A percentile compares a stretch with the other conserved stretches of the same genome.
phyloP scores from a whole-genome alignment of 305 asterid species.

The Withania somnifera region DNA sequence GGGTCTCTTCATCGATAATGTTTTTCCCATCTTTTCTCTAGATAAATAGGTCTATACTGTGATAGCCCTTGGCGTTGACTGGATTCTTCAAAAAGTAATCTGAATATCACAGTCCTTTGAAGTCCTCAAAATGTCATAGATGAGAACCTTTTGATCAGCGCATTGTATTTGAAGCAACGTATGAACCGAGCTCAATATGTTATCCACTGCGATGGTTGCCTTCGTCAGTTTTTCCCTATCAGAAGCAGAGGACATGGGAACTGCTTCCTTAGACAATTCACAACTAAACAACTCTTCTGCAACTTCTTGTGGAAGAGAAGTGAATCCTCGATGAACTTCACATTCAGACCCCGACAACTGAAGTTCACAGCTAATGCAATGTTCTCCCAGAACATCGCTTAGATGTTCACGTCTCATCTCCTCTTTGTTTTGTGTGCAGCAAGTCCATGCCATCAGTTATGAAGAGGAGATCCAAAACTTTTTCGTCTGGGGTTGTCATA shows the following conservation, averaged over 20 bases:
- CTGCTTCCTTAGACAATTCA: constrained; percentile 20
- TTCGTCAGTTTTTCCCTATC: constrained; percentile 13
- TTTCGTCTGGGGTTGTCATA: constrained; percentile 42
- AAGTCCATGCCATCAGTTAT: constrained; percentile 33
- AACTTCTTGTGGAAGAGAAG: constrained; percentile 22
- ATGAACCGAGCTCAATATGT: constrained; percentile 29
- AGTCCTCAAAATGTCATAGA: constrained; percentile 34
- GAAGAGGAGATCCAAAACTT: constrained; percentile 40
- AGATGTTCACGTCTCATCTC: constrained; percentile 27
- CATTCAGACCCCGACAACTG: constrained; percentile 29
- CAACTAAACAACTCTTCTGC: constrained; percentile 28
- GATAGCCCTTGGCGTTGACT: constrained; percentile 22
- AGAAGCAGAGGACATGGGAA: constrained; percentile 9
- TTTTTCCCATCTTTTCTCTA: constrained; percentile 29
- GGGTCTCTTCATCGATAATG: constrained; percentile 23
- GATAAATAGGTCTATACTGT: constrained; percentile 29
- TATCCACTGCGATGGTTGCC: constrained; percentile 27
- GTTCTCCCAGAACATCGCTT: constrained; percentile 21
- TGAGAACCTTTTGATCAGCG: constrained; percentile 34
- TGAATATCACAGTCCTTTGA: constrained; percentile 35
- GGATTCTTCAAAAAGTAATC: constrained; percentile 39
- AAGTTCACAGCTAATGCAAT: constrained; percentile 33
- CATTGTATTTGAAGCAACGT: constrained; percentile 40
- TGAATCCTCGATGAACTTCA: constrained; percentile 24
- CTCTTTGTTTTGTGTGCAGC: constrained; percentile 26